Evolutionary conservation across 345 rosid species (phyloP).

Genomic region (Ricinus communis): DNA sequence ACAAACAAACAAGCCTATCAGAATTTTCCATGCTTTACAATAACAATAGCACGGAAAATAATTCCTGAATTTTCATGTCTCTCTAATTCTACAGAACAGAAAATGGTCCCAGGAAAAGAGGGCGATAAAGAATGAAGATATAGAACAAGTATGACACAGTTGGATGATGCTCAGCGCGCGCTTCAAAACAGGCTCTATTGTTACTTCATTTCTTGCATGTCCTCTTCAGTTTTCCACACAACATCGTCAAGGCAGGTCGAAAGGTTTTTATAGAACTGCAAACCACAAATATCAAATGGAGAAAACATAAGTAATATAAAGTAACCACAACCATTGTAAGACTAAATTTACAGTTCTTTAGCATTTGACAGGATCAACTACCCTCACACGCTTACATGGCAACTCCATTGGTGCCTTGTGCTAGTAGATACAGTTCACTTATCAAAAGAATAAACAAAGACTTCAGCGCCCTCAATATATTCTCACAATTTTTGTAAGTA

Average conservation of each 20-base stretch:
- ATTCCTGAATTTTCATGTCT: conserved; percentile 11
- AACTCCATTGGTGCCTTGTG: not conserved
- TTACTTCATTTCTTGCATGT: conserved; percentile 49
- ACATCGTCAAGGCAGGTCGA: conserved; percentile 76
- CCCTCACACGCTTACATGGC: not conserved
- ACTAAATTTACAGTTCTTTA: not conserved
- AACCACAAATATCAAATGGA: not conserved
- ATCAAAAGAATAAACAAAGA: too few relatives aligned
- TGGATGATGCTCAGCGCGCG: not conserved
- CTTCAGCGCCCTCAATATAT: too few relatives aligned
- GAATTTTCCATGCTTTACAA: conserved; percentile 36
- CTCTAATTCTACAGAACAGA: conserved; percentile 8
- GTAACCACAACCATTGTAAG: not conserved
- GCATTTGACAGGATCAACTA: not conserved
- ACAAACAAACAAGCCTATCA: conserved; percentile 2
- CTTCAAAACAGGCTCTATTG: conserved; percentile 12
- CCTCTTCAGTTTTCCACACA: conserved; percentile 94
- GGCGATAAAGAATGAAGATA: conserved; percentile 33
- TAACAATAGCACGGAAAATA: conserved; percentile 38
- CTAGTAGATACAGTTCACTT: not conserved
- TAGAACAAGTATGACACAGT: conserved; percentile 18
- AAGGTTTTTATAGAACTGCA: conserved; percentile 89
- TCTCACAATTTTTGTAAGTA: too few relatives aligned
- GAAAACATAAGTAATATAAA: not conserved
- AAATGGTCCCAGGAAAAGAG: not conserved